Evolutionary conservation across 2,329 filamentous ascomycete genomes (phyloP).

Genomic region (Chalaropsis ovoidea): DNA sequence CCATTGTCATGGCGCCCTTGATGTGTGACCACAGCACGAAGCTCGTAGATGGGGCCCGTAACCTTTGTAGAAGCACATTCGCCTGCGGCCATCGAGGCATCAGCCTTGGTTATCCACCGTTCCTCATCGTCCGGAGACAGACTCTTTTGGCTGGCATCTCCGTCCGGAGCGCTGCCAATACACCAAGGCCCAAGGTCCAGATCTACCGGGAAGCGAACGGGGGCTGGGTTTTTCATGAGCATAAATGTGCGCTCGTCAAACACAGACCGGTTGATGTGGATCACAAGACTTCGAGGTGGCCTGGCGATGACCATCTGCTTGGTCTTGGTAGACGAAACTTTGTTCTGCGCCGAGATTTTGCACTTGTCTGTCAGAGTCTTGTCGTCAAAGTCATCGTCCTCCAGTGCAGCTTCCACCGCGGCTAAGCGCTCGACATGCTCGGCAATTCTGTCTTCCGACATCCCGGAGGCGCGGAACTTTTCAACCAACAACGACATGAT

Average conservation of each 20-base stretch:
- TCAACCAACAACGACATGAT: slow-evolving; percentile 40
- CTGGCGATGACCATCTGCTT: slow-evolving; percentile 79
- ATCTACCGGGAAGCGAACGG: slow-evolving; percentile 62
- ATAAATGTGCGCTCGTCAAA: slow-evolving; percentile 75
- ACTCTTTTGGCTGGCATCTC: not conserved
- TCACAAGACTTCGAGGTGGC: slow-evolving; percentile 65
- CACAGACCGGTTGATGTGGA: slow-evolving; percentile 86
- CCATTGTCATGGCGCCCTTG: slow-evolving; percentile 88
- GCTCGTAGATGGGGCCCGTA: slow-evolving; percentile 56
- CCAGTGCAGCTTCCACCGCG: slow-evolving; percentile 59
- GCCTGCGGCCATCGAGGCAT: slow-evolving; percentile 61
- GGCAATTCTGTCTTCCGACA: slow-evolving; percentile 42
- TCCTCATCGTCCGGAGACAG: slow-evolving; percentile 39
- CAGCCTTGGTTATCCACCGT: slow-evolving; percentile 60
- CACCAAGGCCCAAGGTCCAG: slow-evolving; percentile 81
- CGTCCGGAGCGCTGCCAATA: slow-evolving; percentile 46
- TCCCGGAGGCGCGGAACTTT: slow-evolving; percentile 24
- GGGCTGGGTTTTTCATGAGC: slow-evolving; percentile 73
- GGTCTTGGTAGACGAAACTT: slow-evolving; percentile 72
- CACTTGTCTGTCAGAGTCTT: slow-evolving; percentile 53
- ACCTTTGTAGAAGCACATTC: slow-evolving; percentile 42
- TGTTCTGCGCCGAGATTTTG: slow-evolving; percentile 55
- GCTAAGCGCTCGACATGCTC: slow-evolving; percentile 48
- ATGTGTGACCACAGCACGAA: slow-evolving; percentile 79
- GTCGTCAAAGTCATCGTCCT: slow-evolving; percentile 70